Evolutionary conservation across 2,329 filamentous ascomycete species (phyloP).

Genomic region (Seiridium cupressi): DNA sequence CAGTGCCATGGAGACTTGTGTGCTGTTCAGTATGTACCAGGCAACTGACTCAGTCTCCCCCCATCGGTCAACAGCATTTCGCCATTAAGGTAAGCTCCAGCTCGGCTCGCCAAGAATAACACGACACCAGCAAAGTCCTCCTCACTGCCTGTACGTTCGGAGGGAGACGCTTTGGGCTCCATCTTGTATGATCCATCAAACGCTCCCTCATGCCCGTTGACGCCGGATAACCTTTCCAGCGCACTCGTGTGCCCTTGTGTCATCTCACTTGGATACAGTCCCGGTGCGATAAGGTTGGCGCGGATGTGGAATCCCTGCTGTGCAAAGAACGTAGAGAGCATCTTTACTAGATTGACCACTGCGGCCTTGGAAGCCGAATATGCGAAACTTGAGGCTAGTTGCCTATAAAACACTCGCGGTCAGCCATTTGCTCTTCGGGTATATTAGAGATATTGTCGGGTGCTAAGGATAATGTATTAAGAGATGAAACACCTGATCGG

Average conservation of each 20-base stretch:
- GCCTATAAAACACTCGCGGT: no score
- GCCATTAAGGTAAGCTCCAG: constrained; percentile 4
- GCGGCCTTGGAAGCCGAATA: constrained; percentile 5
- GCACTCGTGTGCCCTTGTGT: neutral
- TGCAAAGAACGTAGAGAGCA: constrained; percentile 5
- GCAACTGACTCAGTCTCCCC: constrained; percentile 2
- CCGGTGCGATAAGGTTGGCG: constrained; percentile 6
- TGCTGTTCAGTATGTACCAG: neutral
- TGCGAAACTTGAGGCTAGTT: constrained; percentile 5
- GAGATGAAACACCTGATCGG: no score
- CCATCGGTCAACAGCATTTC: constrained; percentile 4
- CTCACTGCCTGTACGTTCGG: constrained; percentile 5
- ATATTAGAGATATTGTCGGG: no score
- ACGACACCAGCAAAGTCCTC: constrained; percentile 7
- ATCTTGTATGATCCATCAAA: constrained; percentile 3
- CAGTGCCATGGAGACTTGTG: neutral
- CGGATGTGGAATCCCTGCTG: constrained; percentile 3
- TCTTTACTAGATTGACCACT: constrained; percentile 1
- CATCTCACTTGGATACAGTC: constrained; percentile 7
- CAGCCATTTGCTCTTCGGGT: no score
- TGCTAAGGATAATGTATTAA: no score
- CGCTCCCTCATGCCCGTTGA: neutral
- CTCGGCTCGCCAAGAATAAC: constrained; percentile 4
- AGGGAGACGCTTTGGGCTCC: neutral
- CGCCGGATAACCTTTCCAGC: neutral